Evolutionary conservation across 2,329 filamentous ascomycete species (phyloP), one percentile per base, ranked within the genome.

Genomic region (Aspergillus jensenii): DNA sequence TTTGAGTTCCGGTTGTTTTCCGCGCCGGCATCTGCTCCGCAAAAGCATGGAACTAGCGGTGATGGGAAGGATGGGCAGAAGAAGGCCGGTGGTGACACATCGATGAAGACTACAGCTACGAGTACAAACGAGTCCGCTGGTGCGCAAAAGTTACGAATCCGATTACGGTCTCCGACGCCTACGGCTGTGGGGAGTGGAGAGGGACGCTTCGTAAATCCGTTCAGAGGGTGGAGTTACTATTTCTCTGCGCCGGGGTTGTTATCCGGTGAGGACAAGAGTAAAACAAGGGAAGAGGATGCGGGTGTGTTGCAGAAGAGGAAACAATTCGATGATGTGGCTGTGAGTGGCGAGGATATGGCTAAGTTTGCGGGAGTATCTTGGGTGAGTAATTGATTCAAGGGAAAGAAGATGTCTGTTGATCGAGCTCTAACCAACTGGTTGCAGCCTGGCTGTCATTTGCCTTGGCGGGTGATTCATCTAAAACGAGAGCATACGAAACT

Each of bases 1-100:
- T 78, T 77, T 55, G 76, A 78, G 52, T 78, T 78, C 60, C 71
- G 76, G 7, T 60, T 78, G 14, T 78, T 78, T 65, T 74, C 69
- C 44, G 69, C 68, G 2, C 70, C 41, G 17, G 21, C 6, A 44
- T 21, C 71, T 4, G 41, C 65, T 6, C 43, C 56, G 3, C 49
- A 52, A 15, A 9, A 54, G 17, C 27, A 19, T 37, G 6, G 27
- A 31, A 11, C 9, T 31, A 31, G 37, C 19, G 21, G 37, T 51
- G 17, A 47, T 49, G 2, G 43, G 19, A 45, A 43, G 15, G 52
- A 48, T 31, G 14, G 6, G 4, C 14, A 46, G 3, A 31, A 39
- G 6, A 17, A 8, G 25, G 23, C 53, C 0, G 48, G n/a, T 3
- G 23, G 14, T 15, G 37, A 11, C 9, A 35, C 45, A n/a, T 33